phyloP scores from a whole-genome alignment of 2,329 filamentous ascomycete genomes.

The Dothideomycetidae sp. region DNA sequence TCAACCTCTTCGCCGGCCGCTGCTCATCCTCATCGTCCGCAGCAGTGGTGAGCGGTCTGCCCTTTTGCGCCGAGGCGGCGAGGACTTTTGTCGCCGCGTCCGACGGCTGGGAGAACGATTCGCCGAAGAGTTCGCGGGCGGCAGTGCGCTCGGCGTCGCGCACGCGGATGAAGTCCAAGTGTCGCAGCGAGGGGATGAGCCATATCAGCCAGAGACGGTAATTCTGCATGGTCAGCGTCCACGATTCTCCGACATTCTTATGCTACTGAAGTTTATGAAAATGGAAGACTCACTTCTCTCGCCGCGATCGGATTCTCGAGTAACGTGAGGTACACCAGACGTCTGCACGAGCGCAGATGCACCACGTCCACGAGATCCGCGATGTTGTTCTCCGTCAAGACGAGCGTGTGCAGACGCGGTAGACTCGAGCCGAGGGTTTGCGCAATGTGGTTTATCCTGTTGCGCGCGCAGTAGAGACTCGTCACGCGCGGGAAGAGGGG shows the following conservation, averaged over 20 bases:
- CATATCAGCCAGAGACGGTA: slow-evolving; percentile 89
- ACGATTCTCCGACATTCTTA: background rate
- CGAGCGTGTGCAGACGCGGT: slow-evolving; percentile 68
- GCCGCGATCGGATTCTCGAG: slow-evolving; percentile 79
- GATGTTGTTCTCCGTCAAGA: slow-evolving; percentile 72
- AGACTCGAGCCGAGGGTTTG: slow-evolving; percentile 57
- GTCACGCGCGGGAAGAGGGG: slow-evolving; percentile 77
- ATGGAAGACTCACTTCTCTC: slow-evolving; percentile 60
- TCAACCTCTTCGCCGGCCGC: slow-evolving; percentile 8
- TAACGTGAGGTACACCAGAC: slow-evolving; percentile 66
- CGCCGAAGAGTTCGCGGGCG: slow-evolving; percentile 73
- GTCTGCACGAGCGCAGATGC: slow-evolving; percentile 52
- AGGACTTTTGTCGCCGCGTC: slow-evolving; percentile 58
- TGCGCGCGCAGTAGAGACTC: slow-evolving; percentile 77
- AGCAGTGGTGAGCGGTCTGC: slow-evolving; percentile 1
- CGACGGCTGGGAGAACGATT: slow-evolving; percentile 53
- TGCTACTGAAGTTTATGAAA: background rate
- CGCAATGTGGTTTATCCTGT: slow-evolving; percentile 74
- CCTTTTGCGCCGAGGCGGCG: slow-evolving; percentile 41
- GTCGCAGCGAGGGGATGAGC: slow-evolving; percentile 70
- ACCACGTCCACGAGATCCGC: slow-evolving; percentile 78
- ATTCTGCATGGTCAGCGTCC: slow-evolving; percentile 40
- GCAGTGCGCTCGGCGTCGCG: slow-evolving; percentile 68
- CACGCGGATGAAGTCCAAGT: slow-evolving; percentile 86
- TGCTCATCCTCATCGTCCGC: slow-evolving; percentile 2